phyloP scores from a whole-genome alignment of 2,329 filamentous ascomycete species.

The Aspergillus tubingensis region DNA sequence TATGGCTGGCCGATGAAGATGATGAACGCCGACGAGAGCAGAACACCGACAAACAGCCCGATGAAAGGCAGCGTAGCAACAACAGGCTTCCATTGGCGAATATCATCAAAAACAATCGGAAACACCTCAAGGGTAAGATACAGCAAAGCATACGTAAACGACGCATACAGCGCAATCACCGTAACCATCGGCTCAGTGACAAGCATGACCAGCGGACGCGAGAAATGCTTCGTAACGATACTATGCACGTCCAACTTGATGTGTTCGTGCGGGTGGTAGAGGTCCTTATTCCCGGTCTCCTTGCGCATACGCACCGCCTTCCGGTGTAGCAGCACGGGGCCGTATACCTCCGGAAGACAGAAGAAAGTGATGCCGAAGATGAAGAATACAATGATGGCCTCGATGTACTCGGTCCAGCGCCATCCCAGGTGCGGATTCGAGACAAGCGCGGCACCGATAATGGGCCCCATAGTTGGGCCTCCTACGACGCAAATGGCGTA shows the following conservation, averaged over 20 bases:
- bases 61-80: slow-evolving; percentile 62
- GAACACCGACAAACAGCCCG: slow-evolving; percentile 59
- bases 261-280: slow-evolving; percentile 50
- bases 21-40: slow-evolving; percentile 56
- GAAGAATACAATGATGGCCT: slow-evolving; percentile 42
- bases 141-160: slow-evolving; percentile 30
- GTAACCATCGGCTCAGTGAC: slow-evolving; percentile 22
- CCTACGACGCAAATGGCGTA: slow-evolving; percentile 45
- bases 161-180: slow-evolving; percentile 26
- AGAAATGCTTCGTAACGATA: slow-evolving; percentile 31
- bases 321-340: slow-evolving; percentile 42
- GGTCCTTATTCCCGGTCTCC: slow-evolving; percentile 41
- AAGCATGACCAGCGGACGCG: slow-evolving; percentile 26
- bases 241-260: slow-evolving; percentile 44
- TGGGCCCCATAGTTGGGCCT: slow-evolving; percentile 45
- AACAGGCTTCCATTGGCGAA: slow-evolving; percentile 60
- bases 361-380: slow-evolving; percentile 27
- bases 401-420: slow-evolving; percentile 44
- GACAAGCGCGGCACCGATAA: slow-evolving; percentile 44
- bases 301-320: slow-evolving; percentile 44
- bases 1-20: slow-evolving; percentile 51
- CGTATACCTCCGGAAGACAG: slow-evolving; percentile 44
- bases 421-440: slow-evolving; percentile 26
- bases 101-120: slow-evolving; percentile 64
- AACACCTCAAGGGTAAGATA: slow-evolving; percentile 54